These are phyloP conservation scores for Hemileia vastatrix DNA, from an alignment of 1,284 basidiomycete species.

Conservation along the genomic window DNA sequence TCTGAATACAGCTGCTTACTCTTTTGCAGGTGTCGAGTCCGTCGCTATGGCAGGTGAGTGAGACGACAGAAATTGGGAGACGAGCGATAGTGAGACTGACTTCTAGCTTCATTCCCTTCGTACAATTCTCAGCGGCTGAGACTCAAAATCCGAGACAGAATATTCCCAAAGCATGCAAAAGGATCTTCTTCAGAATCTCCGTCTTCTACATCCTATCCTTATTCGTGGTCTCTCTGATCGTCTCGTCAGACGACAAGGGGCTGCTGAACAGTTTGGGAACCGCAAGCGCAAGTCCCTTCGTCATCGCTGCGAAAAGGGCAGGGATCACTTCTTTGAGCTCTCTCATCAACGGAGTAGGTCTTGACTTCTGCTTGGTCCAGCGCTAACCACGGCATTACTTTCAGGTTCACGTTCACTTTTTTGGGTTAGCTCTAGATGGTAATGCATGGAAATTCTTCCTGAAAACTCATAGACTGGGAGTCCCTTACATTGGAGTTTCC, in stretches of 20 bases:
- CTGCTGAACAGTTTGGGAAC: conserved; percentile 54
- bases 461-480: too few relatives aligned
- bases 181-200: conserved; percentile 56
- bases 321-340: conserved; percentile 64
- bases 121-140: conserved; percentile 63
- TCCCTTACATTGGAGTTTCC: too few relatives aligned
- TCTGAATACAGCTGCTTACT: conserved; percentile 35
- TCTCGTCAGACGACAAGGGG: conserved; percentile 28
- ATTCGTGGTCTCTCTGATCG: neutral
- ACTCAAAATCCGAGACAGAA: conserved; percentile 65
- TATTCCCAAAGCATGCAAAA: conserved; percentile 65
- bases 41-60: conserved; percentile 25
- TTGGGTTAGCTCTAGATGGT: too few relatives aligned
- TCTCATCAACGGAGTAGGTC: conserved; percentile 71
- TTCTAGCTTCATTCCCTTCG: conserved; percentile 33
- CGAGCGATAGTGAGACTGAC: too few relatives aligned
- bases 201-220: neutral
- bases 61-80: too few relatives aligned
- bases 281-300: conserved; percentile 67
- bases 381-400: neutral
- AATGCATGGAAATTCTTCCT: too few relatives aligned
- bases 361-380: conserved; percentile 70
- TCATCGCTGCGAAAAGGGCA: conserved; percentile 60
- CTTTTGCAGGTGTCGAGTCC: conserved; percentile 34
- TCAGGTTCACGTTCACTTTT: too few relatives aligned